Evolutionary conservation across 2,329 filamentous ascomycete genomes (phyloP).

Genomic region (Aureobasidium sp.): DNA sequence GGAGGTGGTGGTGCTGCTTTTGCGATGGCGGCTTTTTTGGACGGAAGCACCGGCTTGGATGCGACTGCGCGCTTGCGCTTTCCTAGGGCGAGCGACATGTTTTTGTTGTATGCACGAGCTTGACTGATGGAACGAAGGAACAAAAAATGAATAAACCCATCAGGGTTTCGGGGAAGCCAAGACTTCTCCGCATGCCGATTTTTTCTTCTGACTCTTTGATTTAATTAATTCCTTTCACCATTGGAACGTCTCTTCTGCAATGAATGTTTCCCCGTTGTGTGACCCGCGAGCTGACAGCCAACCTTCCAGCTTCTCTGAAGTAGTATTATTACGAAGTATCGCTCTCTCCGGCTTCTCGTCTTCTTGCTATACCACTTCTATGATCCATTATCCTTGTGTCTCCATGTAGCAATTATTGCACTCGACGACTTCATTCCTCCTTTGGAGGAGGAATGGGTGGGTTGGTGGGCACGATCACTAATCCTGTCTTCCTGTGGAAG

Average conservation of each 20-base stretch:
- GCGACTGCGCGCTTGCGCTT: conserved; percentile 35
- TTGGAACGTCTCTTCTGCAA: not conserved
- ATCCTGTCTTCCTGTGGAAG: conserved; percentile 23
- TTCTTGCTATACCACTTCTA: not conserved
- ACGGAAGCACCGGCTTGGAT: conserved; percentile 20
- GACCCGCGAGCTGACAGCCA: not conserved
- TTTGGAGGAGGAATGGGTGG: conserved; percentile 11
- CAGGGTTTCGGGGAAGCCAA: conserved; percentile 12
- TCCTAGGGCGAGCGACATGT: conserved; percentile 34
- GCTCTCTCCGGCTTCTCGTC: no score
- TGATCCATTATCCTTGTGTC: not conserved
- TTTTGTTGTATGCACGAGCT: not conserved
- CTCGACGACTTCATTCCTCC: not conserved
- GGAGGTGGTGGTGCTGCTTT: not conserved
- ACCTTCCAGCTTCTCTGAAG: not conserved
- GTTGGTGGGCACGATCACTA: conserved; percentile 17
- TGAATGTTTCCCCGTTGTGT: not conserved
- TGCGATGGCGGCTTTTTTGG: conserved; percentile 7
- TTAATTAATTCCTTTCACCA: not conserved
- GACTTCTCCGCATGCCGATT: not conserved
- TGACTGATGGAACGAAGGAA: not conserved
- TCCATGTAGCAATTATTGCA: not conserved
- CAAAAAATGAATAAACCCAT: not conserved
- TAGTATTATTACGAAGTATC: not conserved
- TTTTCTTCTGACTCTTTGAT: not conserved